Evolutionary conservation across 2,329 filamentous ascomycete genomes (phyloP).

Genomic region (Aureobasidium leucospermi): DNA sequence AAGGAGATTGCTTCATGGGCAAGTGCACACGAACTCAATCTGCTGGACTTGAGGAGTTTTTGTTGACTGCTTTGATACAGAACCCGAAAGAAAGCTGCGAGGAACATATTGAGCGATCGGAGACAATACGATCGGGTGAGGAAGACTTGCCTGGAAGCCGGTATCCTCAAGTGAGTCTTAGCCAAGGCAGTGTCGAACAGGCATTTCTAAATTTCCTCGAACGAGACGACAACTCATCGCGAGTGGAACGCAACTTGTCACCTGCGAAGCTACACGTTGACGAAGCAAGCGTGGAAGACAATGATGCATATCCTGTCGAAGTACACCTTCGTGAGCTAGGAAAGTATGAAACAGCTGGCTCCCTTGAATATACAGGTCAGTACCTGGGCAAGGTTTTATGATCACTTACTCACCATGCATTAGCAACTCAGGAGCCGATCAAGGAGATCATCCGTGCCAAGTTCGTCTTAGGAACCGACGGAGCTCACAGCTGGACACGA

Average conservation of each 20-base stretch:
- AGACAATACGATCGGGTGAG: background rate
- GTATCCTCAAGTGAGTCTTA: slow-evolving; percentile 9
- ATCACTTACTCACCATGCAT: no score
- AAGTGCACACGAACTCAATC: background rate
- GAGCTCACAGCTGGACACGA: slow-evolving; percentile 19
- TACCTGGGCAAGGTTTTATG: background rate
- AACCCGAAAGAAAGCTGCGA: background rate
- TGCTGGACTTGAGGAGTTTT: background rate
- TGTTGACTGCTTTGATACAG: background rate
- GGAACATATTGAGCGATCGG: background rate
- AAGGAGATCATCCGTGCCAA: slow-evolving; percentile 15
- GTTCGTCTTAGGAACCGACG: slow-evolving; percentile 19
- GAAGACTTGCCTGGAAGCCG: slow-evolving; percentile 7
- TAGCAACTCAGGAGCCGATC: background rate
- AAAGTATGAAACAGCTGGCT: background rate
- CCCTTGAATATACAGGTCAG: background rate
- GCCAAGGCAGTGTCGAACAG: slow-evolving; percentile 3
- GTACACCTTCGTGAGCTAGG: background rate
- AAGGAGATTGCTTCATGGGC: slow-evolving; percentile 8
- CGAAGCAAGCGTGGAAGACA: background rate
- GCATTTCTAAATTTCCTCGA: slow-evolving; percentile 5
- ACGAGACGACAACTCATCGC: background rate
- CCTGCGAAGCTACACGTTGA: background rate
- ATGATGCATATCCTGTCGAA: slow-evolving; percentile 1
- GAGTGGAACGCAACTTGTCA: background rate